Evolutionary conservation across 192 early-diverging fungal genomes (phyloP).

Genomic region (Mortierella antarctica): DNA sequence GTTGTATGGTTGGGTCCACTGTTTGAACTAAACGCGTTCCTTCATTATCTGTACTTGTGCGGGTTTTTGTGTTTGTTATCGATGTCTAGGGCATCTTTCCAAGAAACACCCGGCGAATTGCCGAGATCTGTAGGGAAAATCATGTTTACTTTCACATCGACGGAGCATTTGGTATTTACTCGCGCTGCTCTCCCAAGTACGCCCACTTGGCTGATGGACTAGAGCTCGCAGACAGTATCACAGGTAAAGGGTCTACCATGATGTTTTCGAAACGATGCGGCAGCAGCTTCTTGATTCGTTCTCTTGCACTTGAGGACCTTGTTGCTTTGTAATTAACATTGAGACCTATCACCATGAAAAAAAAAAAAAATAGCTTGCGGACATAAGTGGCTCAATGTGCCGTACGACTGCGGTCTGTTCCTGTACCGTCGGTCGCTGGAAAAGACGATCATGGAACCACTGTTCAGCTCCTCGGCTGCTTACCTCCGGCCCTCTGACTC

Average conservation of each 20-base stretch:
- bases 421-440: conserved; percentile 40
- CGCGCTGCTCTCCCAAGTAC: conserved; percentile 51
- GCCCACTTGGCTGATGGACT: conserved; percentile 47
- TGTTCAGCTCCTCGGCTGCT: conserved; percentile 51
- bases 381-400: conserved; percentile 75
- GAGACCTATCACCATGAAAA: not conserved
- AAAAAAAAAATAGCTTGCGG: conserved; percentile 54
- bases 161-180: conserved; percentile 71
- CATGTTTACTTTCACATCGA: conserved; percentile 70
- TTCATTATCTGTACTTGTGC: not conserved
- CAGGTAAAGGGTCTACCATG: conserved; percentile 20
- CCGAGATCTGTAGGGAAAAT: conserved; percentile 53
- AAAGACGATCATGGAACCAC: conserved; percentile 31
- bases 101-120: conserved; percentile 48
- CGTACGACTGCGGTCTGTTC: conserved; percentile 71
- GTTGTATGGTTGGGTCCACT: not conserved
- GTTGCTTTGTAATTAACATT: not conserved
- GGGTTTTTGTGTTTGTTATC: not conserved
- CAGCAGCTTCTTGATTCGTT: not conserved
- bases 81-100: conserved; percentile 51
- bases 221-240: conserved; percentile 66
- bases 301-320: not conserved
- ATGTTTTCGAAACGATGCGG: too few relatives aligned
- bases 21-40: not conserved
- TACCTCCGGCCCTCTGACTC: conserved; percentile 41